A percentile compares a stretch with the other conserved stretches of the same genome.
These are phyloP conservation scores for Hebeloma cylindrosporum DNA, from an alignment of 768 basidiomycete genomes.

Conservation along the genomic window DNA sequence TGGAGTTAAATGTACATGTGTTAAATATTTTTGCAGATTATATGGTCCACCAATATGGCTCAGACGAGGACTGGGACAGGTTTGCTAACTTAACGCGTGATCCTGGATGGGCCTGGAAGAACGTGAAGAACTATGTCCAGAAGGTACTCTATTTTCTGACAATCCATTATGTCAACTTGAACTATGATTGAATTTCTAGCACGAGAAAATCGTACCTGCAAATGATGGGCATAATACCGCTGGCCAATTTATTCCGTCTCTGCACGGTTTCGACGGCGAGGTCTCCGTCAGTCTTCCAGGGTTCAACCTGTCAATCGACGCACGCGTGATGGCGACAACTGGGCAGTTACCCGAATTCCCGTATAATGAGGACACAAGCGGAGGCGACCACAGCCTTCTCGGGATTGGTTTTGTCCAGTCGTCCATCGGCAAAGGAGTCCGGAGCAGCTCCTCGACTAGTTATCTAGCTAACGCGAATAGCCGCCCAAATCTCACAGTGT, in stretches of 20 bases:
- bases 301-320: slow-evolving; percentile 30
- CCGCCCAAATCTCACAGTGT: slow-evolving; percentile 37
- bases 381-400: slow-evolving; percentile 27
- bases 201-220: slow-evolving; percentile 36
- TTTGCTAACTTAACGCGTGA: slow-evolving; percentile 33
- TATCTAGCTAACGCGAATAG: slow-evolving; percentile 30
- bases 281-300: slow-evolving; percentile 33
- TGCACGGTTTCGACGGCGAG: slow-evolving; percentile 35
- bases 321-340: slow-evolving; percentile 36
- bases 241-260: slow-evolving; percentile 33
- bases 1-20: too few species aligned
- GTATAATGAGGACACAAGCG: slow-evolving; percentile 35
- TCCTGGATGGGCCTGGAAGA: slow-evolving; percentile 38
- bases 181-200: slow-evolving; percentile 18
- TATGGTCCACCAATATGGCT: slow-evolving; percentile 36
- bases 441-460: slow-evolving; percentile 38
- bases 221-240: slow-evolving; percentile 37
- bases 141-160: slow-evolving; percentile 22
- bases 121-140: slow-evolving; percentile 27
- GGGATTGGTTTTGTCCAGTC: slow-evolving; percentile 37
- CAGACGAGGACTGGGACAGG: slow-evolving; percentile 37
- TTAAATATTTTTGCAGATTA: slow-evolving; percentile 23
- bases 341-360: slow-evolving; percentile 34
- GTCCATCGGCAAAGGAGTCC: slow-evolving; percentile 30
- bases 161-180: neutral